These are phyloP conservation scores for Celoporthe dispersa DNA, from an alignment of 2,329 filamentous ascomycete species.

Conservation along the genomic window DNA sequence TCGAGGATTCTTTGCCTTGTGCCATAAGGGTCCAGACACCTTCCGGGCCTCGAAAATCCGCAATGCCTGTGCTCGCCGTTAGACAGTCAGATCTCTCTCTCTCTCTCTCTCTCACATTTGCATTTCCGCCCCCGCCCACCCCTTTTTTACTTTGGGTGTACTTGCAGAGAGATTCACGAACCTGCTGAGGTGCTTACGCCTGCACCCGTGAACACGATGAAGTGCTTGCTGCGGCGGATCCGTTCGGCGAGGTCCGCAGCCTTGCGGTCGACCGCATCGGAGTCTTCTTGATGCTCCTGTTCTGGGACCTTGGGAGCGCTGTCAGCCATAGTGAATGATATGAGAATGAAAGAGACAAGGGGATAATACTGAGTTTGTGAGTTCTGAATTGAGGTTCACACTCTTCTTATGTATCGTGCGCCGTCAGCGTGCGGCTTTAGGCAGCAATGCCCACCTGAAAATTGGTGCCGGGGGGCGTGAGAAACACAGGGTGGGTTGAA, in stretches of 20 bases:
- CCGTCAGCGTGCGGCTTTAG: background rate
- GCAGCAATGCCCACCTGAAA: background rate
- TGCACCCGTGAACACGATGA: conserved; percentile 52
- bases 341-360: background rate
- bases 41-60: conserved; percentile 53
- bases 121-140: no score
- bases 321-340: conserved; percentile 8
- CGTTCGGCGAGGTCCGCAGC: conserved; percentile 41
- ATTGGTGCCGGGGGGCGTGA: background rate
- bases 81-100: background rate
- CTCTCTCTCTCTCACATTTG: background rate
- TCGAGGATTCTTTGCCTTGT: conserved; percentile 43
- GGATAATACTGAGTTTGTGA: background rate
- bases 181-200: conserved; percentile 52
- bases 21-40: conserved; percentile 51
- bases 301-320: conserved; percentile 34
- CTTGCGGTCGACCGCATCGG: conserved; percentile 41
- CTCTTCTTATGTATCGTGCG: background rate
- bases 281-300: conserved; percentile 34
- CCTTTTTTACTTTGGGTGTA: no score
- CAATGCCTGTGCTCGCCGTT: conserved; percentile 42
- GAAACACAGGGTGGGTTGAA: background rate
- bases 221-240: conserved; percentile 49
- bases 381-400: background rate
- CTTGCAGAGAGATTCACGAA: conserved; percentile 32